Percentiles rank a stretch among this genome's conserved stretches.
phyloP scores from a whole-genome alignment of 139 green algal species.

The Ostreobium quekettii region DNA sequence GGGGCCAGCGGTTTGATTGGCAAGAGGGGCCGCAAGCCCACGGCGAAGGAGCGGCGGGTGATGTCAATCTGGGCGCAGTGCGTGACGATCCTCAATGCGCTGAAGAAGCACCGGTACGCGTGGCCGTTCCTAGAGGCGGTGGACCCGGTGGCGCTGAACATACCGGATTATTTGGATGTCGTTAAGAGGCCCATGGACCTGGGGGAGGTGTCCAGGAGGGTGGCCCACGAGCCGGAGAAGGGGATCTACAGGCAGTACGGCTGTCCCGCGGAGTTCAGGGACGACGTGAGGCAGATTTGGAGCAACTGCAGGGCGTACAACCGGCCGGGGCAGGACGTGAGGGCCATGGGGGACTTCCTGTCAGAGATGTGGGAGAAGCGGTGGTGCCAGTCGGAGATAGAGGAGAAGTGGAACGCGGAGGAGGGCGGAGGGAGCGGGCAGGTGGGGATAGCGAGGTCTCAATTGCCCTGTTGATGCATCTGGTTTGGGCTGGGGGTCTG shows the following conservation, averaged over 20 bases:
- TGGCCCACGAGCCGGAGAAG: not conserved
- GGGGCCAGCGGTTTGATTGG: too few relatives aligned
- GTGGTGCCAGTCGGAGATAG: constrained; percentile 24
- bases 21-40: not conserved
- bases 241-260: constrained; percentile 13
- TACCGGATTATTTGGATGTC: constrained; percentile 36
- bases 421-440: not conserved
- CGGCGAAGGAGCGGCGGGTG: constrained; percentile 1
- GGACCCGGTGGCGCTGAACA: constrained; percentile 28
- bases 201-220: constrained; percentile 6
- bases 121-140: constrained; percentile 34
- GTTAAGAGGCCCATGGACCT: constrained; percentile 44
- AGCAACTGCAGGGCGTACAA: constrained; percentile 31
- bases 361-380: constrained; percentile 26
- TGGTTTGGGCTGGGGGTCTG: too few relatives aligned
- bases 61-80: constrained; percentile 12
- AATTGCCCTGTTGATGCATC: too few relatives aligned
- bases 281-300: constrained; percentile 28
- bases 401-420: constrained; percentile 6
- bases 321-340: constrained; percentile 22
- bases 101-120: constrained; percentile 10
- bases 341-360: constrained; percentile 26
- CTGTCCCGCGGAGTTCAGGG: constrained; percentile 21
- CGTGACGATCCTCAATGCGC: constrained; percentile 12
- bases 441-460: too few relatives aligned